Base-by-base conservation (phyloP, 2,329 filamentous ascomycete genomes). In the Shiraia sp. region DNA sequence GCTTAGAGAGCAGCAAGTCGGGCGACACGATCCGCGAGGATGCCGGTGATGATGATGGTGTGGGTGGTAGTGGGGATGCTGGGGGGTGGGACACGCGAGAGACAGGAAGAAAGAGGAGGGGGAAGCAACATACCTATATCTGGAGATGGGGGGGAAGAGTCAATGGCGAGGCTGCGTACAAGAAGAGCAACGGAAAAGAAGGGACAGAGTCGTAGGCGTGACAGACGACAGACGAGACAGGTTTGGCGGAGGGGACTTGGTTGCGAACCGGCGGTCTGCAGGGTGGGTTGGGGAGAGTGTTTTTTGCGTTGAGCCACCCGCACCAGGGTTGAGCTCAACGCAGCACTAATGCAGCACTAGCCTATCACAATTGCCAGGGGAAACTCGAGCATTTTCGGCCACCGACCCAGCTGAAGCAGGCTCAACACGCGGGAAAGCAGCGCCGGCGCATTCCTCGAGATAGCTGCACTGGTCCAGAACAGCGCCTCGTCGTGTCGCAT, bases 261-360 rank as follows among this genome's bases (percentile, higher is more conserved):
- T n/a, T n/a, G n/a, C n/a, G 43, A 49, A 51, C 48, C 42, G 36
- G 63, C 63, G 63, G 65, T 68, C 61, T 66, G 61, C 19, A 22
- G 19, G 19, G 19, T 22, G 19, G 19, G 19, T 5, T 5, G 19
- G 19, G 64, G 56, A 8, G 19, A 22, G 8, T 22, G 63, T 68
- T 66, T 65, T 62, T 63, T 53, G 55, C 56, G 54, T 63, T 62
- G 57, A 59, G 59, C 59, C 19, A 22, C 19, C 8, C 19, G 19
- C 4, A 4, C 4, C 8, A 42, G 40, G 48, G 56, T 46, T 49
- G 57, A 62, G 57, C 19, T 22, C 19, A 22, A 22, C 19, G 19
- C 36, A 23, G 4, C 19, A 22, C 19, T 22, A 22, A 22, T 22
- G 19, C 19, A 22, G 19, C 19, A 22, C 19, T 22, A 22, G 19